Conservation (phyloP, 2,329 filamentous ascomycete species). For the Colletotrichum chlorophyti region DNA sequence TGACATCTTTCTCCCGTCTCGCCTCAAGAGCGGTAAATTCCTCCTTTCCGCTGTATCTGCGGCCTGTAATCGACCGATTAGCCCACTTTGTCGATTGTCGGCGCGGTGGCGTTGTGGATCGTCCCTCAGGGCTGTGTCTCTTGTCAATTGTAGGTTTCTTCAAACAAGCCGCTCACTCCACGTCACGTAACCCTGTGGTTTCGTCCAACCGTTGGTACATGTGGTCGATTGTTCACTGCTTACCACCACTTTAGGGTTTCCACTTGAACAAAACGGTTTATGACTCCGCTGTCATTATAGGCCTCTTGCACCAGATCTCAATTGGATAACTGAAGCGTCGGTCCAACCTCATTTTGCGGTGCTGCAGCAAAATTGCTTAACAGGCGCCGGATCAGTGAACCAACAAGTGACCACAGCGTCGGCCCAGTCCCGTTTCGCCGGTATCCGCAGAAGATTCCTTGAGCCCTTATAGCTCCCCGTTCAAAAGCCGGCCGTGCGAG, state of each 20-base stretch:
- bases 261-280: too few relatives aligned
- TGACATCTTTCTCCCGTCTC: background rate
- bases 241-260: too few relatives aligned
- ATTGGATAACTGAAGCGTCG: too few relatives aligned
- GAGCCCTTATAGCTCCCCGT: too few relatives aligned
- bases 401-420: conserved; percentile 17
- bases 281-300: too few relatives aligned
- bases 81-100: too few relatives aligned
- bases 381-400: conserved; percentile 11
- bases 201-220: background rate
- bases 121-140: background rate
- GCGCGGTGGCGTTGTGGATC: too few relatives aligned
- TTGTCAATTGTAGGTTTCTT: background rate
- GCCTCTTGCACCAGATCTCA: too few relatives aligned
- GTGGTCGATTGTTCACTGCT: background rate
- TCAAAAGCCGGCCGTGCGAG: too few relatives aligned
- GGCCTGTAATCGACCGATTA: background rate
- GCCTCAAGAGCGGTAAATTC: background rate
- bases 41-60: background rate
- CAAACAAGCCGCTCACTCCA: background rate
- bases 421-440: background rate
- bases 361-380: too few relatives aligned
- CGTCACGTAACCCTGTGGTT: background rate
- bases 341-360: too few relatives aligned
- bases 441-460: too few relatives aligned